These are phyloP conservation scores for Gossypium arboreum DNA, from an alignment of 345 rosid genomes.

Conservation along the genomic window DNA sequence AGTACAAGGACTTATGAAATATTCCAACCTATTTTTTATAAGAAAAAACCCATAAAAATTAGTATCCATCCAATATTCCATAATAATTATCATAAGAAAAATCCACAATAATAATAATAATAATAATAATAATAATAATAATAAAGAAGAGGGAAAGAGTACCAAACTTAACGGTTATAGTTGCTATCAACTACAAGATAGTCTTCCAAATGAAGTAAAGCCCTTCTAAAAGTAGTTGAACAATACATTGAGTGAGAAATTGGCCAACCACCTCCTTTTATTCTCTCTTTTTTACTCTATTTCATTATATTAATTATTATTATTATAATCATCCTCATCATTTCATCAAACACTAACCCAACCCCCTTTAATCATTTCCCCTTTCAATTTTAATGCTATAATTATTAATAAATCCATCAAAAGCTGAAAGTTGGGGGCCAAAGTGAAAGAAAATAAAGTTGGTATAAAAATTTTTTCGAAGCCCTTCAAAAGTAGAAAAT, in stretches of 20 bases:
- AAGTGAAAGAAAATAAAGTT: constrained; percentile 15
- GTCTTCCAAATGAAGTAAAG: constrained; percentile 59
- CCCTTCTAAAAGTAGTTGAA: constrained; percentile 26
- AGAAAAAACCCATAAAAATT: too few relatives aligned
- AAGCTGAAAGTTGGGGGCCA: constrained; percentile 21
- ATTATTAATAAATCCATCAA: constrained; percentile 33
- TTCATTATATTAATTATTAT: background rate
- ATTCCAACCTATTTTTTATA: too few relatives aligned
- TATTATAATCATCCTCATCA: background rate
- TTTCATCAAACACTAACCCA: constrained; percentile 6
- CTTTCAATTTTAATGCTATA: background rate
- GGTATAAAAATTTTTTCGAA: background rate
- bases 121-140: background rate
- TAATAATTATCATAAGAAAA: too few relatives aligned
- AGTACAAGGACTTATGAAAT: too few relatives aligned
- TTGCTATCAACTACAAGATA: constrained; percentile 26
- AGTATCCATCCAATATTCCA: too few relatives aligned
- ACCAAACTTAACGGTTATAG: constrained; percentile 31
- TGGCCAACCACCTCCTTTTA: constrained; percentile 31
- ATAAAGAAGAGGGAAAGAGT: background rate
- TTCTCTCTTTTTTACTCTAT: background rate
- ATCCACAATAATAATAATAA: background rate
- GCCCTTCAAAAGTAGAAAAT: background rate
- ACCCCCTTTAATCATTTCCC: constrained; percentile 1
- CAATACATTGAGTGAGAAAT: constrained; percentile 51